Base-by-base conservation (phyloP, 2,329 filamentous ascomycete genomes). In the Paracorniculantispora psalliotae region DNA sequence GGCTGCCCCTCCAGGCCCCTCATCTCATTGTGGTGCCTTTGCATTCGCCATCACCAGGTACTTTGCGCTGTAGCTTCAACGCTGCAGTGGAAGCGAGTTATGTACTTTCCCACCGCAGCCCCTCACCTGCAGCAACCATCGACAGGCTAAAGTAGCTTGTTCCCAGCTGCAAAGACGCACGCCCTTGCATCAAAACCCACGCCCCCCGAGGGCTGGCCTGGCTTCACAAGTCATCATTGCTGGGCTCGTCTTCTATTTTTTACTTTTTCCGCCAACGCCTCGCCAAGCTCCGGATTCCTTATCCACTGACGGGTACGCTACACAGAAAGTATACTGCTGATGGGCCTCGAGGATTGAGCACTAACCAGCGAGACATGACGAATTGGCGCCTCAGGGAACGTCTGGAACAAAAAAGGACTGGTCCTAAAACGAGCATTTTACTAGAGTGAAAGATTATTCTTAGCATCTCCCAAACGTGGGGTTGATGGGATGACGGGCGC, bases 91-190 rank as follows among this genome's bases (percentile, higher is more conserved):
- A 49, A 28, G 46, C 46, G 15, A 33, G 26, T 15, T 15, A 9
- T 37, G 12, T 10, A 25, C 37, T 30, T 55, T 46, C 26, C 52
- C 41, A 56, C 46, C 54, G 15, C 19, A 39, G 46, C 44, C 54
- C 54, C 51, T 57, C 46, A 57, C 54, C 46, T 50, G 46, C 44
- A 57, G 41, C 46, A 50, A 57, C 54, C 54, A 50, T 57, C 46
- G 44, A 50, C 25, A 48, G 37, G 46, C 43, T 50, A 43, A 56
- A 28, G 17, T 54, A 56, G 52, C 28, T 13, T 50, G n/a, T 33
- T 50, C 8, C 53, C 44, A 57, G 37, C 46, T 57, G 25, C 54
- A 50, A 57, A 47, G 30, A 41, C 44, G 30, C 54, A 49, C 46
- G 25, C 44, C 54, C 54, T 33, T 23, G 33, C 35, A 57, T 49